Conservation (phyloP, 225 moss, liverwort and hornwort species). For the Pseudisothecium myosuroides region DNA sequence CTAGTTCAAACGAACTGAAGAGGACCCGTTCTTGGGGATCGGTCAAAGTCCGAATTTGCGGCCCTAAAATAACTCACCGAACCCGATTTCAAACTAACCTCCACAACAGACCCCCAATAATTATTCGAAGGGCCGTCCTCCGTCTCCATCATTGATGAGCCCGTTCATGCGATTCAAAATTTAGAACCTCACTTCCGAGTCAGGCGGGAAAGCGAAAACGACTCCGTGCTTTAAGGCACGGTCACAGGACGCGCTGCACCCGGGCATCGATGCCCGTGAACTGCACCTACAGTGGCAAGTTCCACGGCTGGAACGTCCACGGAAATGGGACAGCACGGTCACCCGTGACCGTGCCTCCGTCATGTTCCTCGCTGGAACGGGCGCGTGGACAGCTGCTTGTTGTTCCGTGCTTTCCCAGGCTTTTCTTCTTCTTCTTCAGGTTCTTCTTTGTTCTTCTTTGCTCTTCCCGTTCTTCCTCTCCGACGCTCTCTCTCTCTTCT, state of each 20-base stretch:
- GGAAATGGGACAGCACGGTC: neutral
- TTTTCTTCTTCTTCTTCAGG: neutral
- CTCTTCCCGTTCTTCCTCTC: neutral
- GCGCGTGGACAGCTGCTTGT: neutral
- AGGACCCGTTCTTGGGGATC: neutral
- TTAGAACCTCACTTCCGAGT: neutral
- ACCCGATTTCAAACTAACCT: neutral
- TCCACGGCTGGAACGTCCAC: neutral
- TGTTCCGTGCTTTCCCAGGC: neutral
- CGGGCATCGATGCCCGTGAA: neutral
- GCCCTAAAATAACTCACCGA: neutral
- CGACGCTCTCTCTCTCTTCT: neutral
- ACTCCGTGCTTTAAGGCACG: neutral
- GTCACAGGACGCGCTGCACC: fast-evolving
- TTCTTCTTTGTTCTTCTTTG: too few relatives aligned
- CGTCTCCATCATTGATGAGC: neutral
- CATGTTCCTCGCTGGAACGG: neutral
- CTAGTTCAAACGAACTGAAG: neutral
- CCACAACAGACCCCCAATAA: neutral
- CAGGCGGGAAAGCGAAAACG: neutral
- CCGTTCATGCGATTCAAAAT: neutral
- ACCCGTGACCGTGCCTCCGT: neutral
- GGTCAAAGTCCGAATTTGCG: neutral
- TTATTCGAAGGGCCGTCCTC: neutral
- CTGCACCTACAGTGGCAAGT: neutral